These are phyloP conservation scores for Rozella allomycis DNA, from an alignment of 371 early-diverging fungal species.

Conservation along the genomic window DNA sequence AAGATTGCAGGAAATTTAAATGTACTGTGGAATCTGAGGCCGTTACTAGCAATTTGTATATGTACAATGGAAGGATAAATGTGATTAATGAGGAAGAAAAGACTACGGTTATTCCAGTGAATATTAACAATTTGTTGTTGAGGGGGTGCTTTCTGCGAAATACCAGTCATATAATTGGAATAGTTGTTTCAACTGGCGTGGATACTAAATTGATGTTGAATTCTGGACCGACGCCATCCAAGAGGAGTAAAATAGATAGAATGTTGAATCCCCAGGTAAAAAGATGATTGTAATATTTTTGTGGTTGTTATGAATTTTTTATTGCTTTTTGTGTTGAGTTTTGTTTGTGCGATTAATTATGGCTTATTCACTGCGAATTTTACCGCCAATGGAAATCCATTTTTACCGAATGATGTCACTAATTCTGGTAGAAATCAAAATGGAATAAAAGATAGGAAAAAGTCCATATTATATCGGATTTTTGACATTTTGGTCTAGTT, in stretches of 20 bases:
- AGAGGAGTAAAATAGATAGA: slow-evolving; percentile 58
- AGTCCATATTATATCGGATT: too few relatives aligned
- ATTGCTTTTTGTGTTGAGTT: neutral
- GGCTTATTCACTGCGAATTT: neutral
- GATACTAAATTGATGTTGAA: slow-evolving; percentile 83
- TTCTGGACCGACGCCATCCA: slow-evolving; percentile 60
- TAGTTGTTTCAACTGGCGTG: slow-evolving; percentile 67
- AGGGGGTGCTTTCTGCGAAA: slow-evolving; percentile 76
- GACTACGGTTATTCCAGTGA: too few relatives aligned
- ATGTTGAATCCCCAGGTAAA: slow-evolving; percentile 15
- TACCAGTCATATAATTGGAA: slow-evolving; percentile 61
- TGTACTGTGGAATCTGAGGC: slow-evolving; percentile 15
- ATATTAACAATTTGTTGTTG: slow-evolving; percentile 58
- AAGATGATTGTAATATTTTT: too few relatives aligned
- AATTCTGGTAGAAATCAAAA: too few relatives aligned
- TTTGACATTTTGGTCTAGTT: slow-evolving; percentile 6
- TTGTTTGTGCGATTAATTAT: neutral
- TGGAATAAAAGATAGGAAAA: too few relatives aligned
- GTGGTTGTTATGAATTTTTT: slow-evolving; percentile 7
- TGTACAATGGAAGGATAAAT: slow-evolving; percentile 12
- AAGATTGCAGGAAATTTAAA: slow-evolving; percentile 7
- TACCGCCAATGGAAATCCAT: neutral
- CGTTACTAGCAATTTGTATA: slow-evolving; percentile 12
- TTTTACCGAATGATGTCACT: too few relatives aligned
- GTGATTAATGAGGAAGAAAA: too few relatives aligned